Evolutionary conservation across 2,329 filamentous ascomycete species (phyloP), one percentile per base, ranked within the genome.

Genomic region (Trichoderma brevicompactum): DNA sequence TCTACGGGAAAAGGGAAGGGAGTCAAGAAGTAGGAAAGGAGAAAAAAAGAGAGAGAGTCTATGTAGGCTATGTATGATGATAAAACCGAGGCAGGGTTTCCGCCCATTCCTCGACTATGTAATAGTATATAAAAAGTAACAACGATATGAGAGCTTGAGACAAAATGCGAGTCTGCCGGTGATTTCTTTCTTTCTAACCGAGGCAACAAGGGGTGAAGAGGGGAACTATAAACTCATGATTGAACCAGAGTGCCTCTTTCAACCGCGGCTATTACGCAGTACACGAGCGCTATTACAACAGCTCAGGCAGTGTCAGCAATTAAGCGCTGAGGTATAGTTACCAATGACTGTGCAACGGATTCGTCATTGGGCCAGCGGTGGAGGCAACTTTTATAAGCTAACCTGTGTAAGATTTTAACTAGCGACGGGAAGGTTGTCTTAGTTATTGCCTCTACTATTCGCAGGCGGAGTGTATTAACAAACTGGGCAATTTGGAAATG

Each of bases 21-120:
- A 17, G n/a, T 8, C 10, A 50, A 38, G 19, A 23, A 56, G 49
- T 28, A 40, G 19, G 36, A 44, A 58, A 49, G 5, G 36, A n/a
- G 48, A 43, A 17, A 34, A 43, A 46, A 65, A 56, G 19, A 17
- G 19, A 6, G 28, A 54, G 41, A 46, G 40, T 32, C 43, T 17
- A 62, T 55, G 56, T 65, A 61, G 64, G 44, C 56, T 50, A 65
- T 65, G 64, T 65, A 50, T 58, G 56, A 56, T 61, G 64, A 61
- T 62, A 54, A 61, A 56, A 38, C 50, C 28, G 49, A 55, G 50
- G 52, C 34, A 12, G 48, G 56, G 13, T 15, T 17, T 50, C n/a
- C n/a, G 28, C 17, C 41, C 50, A 55, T 13, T 43, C 50, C 36
- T 50, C 17, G 48, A 12, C 62, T 49, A 17, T 65, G 64, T 65